Percentiles rank a stretch among this genome's conserved stretches.
Evolutionary conservation across 495 filamentous ascomycete genomes (phyloP).

Genomic region (Penicillium nucicola): DNA sequence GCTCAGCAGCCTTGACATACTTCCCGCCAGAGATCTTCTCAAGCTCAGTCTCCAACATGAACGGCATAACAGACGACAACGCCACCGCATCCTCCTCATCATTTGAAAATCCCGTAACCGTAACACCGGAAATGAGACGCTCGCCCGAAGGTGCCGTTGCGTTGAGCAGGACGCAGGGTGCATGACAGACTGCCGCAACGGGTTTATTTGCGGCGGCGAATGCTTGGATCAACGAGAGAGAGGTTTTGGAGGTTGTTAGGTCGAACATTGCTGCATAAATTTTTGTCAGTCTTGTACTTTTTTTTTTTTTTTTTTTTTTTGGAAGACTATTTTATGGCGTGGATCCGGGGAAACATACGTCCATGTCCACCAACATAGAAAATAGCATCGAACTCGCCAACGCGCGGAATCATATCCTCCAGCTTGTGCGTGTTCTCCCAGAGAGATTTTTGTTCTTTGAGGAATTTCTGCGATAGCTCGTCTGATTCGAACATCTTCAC

Average conservation of each 20-base stretch:
- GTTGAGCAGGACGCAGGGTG: constrained; percentile 58
- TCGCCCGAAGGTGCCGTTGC: constrained; percentile 51
- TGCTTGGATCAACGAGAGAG: constrained; percentile 54
- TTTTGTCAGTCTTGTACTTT: background rate
- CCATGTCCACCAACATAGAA: constrained; percentile 77
- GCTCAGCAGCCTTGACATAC: constrained; percentile 57
- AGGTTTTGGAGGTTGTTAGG: constrained; percentile 47
- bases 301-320: constrained; percentile 1
- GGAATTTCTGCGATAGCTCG: constrained; percentile 47
- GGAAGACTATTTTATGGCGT: background rate
- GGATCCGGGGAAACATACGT: constrained; percentile 41
- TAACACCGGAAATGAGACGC: constrained; percentile 50
- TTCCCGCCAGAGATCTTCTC: constrained; percentile 44
- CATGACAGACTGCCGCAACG: constrained; percentile 68
- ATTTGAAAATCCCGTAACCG: constrained; percentile 68
- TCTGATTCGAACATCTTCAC: constrained; percentile 60
- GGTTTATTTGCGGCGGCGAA: constrained; percentile 61
- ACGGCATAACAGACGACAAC: constrained; percentile 54
- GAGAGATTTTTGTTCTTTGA: constrained; percentile 46
- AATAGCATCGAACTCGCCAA: constrained; percentile 62
- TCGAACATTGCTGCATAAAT: constrained; percentile 64
- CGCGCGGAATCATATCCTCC: constrained; percentile 45
- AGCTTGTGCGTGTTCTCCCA: constrained; percentile 64
- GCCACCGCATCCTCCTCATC: constrained; percentile 57
- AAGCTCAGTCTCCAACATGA: constrained; percentile 60